Base-by-base conservation (phyloP, 441 rosid species). In the Syzygium malaccense region DNA sequence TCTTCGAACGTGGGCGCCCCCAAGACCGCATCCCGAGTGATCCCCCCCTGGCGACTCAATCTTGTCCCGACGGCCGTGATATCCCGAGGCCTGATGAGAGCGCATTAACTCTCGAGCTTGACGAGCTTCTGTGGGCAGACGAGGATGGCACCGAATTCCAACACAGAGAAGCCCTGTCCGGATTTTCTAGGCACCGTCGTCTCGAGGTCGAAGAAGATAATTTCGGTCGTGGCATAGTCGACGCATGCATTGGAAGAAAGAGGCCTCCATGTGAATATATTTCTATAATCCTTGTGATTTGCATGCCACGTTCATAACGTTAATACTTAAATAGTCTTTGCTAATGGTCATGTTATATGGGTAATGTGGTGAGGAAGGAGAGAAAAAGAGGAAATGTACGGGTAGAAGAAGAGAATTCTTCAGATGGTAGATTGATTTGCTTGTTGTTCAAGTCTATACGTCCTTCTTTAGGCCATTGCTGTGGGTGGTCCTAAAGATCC, bases 61-160 rank as follows among this genome's bases (percentile, higher is more conserved):
- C 92, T 91, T 87, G 90, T 25, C 33, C 98, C 86, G 1, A 96
- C 98, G 15, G 41, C 95, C 2, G 95, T 93, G 88, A 96, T 87
- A 91, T 97, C 96, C 87, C 84, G 92, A 3, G 99, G 99, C 89
- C 95, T 93, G 55, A 98, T 92, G 87, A 97, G 93, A 45, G 99
- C 95, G 58, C 93, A 93, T 91, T 88, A 98, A 86, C 96, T 95
- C 88, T 93, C 93, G 4, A 98, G 91, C 94, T 98, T 99, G 1
- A 92, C 92, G 1, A 98, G 94, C 90, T 93, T 96, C 78, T 89
- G 87, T 1, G 99, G 97, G 86, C 99, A 98, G 68, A 98, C 96
- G 9, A 96, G 90, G n/a, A 98, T 95, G 86, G 99, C 98, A 14
- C 99, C 99, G 11, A 98, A 98, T 92, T 98, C 99, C 90, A 98